Conservation (phyloP, 305 asterid genomes). For the Stenogyne calaminthoides region DNA sequence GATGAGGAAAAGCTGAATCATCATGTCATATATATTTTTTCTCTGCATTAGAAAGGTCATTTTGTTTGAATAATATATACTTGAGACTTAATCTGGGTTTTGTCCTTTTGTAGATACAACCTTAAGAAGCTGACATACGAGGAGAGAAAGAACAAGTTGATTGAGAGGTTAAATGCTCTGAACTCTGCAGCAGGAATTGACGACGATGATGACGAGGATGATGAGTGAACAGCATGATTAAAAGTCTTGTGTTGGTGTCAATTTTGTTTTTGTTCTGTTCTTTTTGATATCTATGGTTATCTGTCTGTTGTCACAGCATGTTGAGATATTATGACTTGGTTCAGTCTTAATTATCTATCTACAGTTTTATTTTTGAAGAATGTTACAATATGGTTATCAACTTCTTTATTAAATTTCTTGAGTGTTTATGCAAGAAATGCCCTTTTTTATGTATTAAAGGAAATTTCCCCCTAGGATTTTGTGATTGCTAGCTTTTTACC, state of each 20-base stretch:
- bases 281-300: conserved; percentile 12
- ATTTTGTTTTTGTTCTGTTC: conserved; percentile 28
- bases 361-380: background rate
- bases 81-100: background rate
- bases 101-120: conserved; percentile 55
- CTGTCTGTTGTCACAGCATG: background rate
- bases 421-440: background rate
- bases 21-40: background rate
- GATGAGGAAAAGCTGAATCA: background rate
- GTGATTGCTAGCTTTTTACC: too few relatives aligned
- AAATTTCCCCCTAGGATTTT: background rate
- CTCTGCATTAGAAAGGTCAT: background rate
- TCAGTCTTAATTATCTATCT: conserved; percentile 14
- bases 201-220: conserved; percentile 57
- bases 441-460: background rate
- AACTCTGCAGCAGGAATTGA: conserved; percentile 65
- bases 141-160: conserved; percentile 70
- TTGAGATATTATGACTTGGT: background rate
- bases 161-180: conserved; percentile 77
- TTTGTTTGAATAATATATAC: background rate
- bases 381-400: background rate
- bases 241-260: background rate
- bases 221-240: conserved; percentile 40
- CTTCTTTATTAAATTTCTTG: background rate
- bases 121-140: conserved; percentile 81